These are phyloP conservation scores for Paxillus ammoniavirescens DNA, from an alignment of 768 basidiomycete genomes.

Conservation along the genomic window DNA sequence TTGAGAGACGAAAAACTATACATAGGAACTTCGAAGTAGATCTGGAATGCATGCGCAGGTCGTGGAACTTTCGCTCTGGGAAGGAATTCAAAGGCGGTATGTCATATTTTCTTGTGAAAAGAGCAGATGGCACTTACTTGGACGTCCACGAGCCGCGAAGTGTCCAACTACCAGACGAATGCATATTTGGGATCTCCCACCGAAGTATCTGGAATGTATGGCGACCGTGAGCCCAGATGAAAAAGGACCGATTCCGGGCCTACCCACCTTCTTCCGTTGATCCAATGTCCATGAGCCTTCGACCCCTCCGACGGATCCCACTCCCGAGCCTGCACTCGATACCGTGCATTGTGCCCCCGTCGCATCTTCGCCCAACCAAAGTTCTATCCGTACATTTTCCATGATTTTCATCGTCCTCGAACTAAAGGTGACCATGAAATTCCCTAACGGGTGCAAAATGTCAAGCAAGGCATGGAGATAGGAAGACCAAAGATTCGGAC, in stretches of 20 bases:
- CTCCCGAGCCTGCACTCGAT: slow-evolving; percentile 53
- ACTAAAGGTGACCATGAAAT: slow-evolving; percentile 60
- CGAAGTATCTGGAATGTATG: slow-evolving; percentile 53
- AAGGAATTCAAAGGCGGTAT: slow-evolving; percentile 23
- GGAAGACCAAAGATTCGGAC: background rate
- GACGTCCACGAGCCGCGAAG: slow-evolving; percentile 78
- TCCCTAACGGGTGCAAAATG: slow-evolving; percentile 35
- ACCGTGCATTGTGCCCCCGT: slow-evolving; percentile 71
- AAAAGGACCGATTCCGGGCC: background rate
- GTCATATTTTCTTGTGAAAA: background rate
- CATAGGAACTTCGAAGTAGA: slow-evolving; percentile 67
- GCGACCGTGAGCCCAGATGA: background rate
- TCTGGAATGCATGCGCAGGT: slow-evolving; percentile 72
- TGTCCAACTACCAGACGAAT: slow-evolving; percentile 67
- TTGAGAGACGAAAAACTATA: slow-evolving; percentile 79
- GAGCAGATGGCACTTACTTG: slow-evolving; percentile 40
- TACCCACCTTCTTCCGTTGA: slow-evolving; percentile 54
- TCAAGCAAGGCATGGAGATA: background rate
- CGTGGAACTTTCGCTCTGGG: slow-evolving; percentile 45
- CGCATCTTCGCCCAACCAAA: slow-evolving; percentile 75
- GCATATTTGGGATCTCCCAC: slow-evolving; percentile 74
- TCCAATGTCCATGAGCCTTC: slow-evolving; percentile 84
- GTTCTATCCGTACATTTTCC: slow-evolving; percentile 68
- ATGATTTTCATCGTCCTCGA: slow-evolving; percentile 65
- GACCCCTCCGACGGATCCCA: slow-evolving; percentile 34